A percentile compares a stretch with the other conserved stretches of the same genome.
Conservation (phyloP, 73 alveolate species). For the Stentor coeruleus region DNA sequence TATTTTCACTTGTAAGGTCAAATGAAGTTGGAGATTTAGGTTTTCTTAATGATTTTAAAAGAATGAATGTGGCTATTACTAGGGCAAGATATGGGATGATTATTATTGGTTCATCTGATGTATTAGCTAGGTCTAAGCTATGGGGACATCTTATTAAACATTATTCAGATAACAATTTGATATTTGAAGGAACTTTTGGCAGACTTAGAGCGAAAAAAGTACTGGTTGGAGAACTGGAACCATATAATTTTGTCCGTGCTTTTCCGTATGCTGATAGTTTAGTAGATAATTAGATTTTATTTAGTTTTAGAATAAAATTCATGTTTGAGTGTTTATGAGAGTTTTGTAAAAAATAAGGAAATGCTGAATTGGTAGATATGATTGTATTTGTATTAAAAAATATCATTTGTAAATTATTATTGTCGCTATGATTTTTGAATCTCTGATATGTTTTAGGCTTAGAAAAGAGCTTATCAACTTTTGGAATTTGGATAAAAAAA, state of each 20-base stretch:
- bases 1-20: constrained; percentile 85
- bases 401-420: too few relatives aligned
- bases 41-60: constrained; percentile 83
- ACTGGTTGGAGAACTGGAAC: neutral
- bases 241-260: neutral
- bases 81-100: constrained; percentile 79
- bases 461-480: too few relatives aligned
- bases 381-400: neutral
- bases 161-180: neutral
- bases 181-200: neutral
- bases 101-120: constrained; percentile 64
- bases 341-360: neutral
- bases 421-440: too few relatives aligned
- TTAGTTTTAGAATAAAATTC: neutral
- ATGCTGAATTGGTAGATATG: neutral
- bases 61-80: constrained; percentile 93
- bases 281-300: too few relatives aligned
- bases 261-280: neutral
- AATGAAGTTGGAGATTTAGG: constrained; percentile 55
- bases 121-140: neutral
- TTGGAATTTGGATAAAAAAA: too few relatives aligned
- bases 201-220: neutral
- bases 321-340: neutral
- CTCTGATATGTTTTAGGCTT: too few relatives aligned
- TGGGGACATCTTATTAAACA: neutral